These are phyloP conservation scores for Diplocarpon mali DNA, from an alignment of 2,329 filamentous ascomycete genomes.

Conservation along the genomic window DNA sequence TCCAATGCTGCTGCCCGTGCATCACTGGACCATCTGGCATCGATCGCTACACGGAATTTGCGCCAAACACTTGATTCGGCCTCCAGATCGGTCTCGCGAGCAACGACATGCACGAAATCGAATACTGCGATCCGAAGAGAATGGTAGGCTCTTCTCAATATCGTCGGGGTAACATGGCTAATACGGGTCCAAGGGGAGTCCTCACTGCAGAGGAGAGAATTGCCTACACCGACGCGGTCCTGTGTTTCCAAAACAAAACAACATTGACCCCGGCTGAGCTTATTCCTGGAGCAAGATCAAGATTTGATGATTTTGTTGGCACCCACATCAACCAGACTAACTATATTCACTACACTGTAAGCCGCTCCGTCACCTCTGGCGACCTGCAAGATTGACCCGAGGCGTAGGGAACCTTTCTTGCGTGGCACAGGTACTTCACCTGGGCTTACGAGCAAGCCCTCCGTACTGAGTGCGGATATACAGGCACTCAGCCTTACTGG, in stretches of 20 bases:
- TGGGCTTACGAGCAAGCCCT: slow-evolving; percentile 32
- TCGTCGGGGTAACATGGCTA: not conserved
- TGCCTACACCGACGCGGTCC: slow-evolving; percentile 9
- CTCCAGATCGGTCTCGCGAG: too few species aligned
- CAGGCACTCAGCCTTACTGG: slow-evolving; percentile 29
- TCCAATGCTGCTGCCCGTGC: not conserved
- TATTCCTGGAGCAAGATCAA: slow-evolving; percentile 10
- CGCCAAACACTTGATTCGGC: not conserved
- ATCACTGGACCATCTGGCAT: not conserved
- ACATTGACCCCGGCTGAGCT: slow-evolving; percentile 25
- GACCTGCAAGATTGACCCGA: not conserved
- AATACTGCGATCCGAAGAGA: slow-evolving; percentile 2
- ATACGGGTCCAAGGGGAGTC: too few species aligned
- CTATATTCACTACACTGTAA: slow-evolving; percentile 6
- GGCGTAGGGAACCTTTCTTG: slow-evolving; percentile 27
- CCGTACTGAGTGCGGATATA: slow-evolving; percentile 32
- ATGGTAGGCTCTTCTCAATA: not conserved
- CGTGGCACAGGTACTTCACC: slow-evolving; percentile 34
- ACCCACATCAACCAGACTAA: slow-evolving; percentile 28
- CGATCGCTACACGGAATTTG: not conserved
- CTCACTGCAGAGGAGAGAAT: too few species aligned
- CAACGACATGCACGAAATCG: not conserved
- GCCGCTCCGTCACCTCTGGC: not conserved
- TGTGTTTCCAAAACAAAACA: slow-evolving; percentile 26
- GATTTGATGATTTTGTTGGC: slow-evolving; percentile 30